Base-by-base conservation (phyloP, 306 rosid species). In the Datisca glomerata region DNA sequence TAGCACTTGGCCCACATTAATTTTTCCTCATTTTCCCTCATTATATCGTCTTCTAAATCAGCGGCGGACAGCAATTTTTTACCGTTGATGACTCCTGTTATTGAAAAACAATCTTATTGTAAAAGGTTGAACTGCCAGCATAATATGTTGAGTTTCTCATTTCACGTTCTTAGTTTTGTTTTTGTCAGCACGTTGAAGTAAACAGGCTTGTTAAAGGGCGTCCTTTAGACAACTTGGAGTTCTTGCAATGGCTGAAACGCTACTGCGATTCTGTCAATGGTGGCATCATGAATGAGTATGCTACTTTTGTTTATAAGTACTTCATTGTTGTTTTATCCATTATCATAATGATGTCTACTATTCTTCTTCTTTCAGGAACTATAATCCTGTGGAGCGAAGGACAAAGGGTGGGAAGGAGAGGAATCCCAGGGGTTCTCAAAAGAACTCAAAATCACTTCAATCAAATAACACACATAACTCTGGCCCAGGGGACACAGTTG, bases 231-330 rank as follows among this genome's bases (percentile, higher is more conserved):
- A 89, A 89, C 73, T 68, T 89, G 79, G 97, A 89, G 62, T 80
- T 89, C 68, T 69, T 89, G 41, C 97, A 89, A 62, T 89, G 97
- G 97, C 70, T 89, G 75, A 89, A 89, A 58, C 97, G 81, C 47
- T 84, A 80, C 71, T 89, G 95, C 36, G 95, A 80, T 70, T 83
- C 97, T 18, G 53, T 83, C 55, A 89, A 89, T 50, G 95, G 97
- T 39, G 97, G 91, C 81, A 80, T 89, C 35, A 80, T 76, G 91
- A 89, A 89, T 43, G 63, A 64, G 66, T 62, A 66, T n/a, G 71
- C 64, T 45, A 22, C 45, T 35, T 37, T 12, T 34, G 18, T 38
- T 41, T 22, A 24, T 35, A 18, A 8, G 20, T 61, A 49, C 43
- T 16, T 11, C 12, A 24, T n/a, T n/a, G 24, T 12, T 35, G 29